Conservation (phyloP, 208 protist species). For the Leishmania tarentolae region DNA sequence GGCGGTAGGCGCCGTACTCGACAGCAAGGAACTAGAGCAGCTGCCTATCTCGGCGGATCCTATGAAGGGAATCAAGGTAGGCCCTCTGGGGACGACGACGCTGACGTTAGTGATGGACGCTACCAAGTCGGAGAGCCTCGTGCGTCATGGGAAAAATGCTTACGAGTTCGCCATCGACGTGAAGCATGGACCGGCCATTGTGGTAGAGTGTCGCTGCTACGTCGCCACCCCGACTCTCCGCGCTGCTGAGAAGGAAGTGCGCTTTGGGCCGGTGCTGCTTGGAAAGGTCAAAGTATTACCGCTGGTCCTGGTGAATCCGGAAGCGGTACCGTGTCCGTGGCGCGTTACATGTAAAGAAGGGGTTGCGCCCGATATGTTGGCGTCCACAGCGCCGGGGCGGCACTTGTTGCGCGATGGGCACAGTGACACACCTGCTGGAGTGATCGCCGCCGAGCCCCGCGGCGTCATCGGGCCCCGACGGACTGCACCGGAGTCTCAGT, state of each 20-base stretch:
- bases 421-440: background rate
- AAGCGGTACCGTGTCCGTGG: constrained; percentile 92
- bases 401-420: background rate
- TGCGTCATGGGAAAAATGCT: constrained; percentile 58
- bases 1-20: constrained; percentile 71
- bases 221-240: constrained; percentile 89
- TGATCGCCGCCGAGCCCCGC: background rate
- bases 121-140: constrained; percentile 31
- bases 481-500: constrained; percentile 36
- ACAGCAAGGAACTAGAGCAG: constrained; percentile 69
- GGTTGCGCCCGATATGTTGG: constrained; percentile 1
- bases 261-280: constrained; percentile 90
- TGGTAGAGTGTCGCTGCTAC: constrained; percentile 88
- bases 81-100: constrained; percentile 48
- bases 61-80: constrained; percentile 71
- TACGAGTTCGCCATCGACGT: constrained; percentile 88
- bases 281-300: constrained; percentile 86
- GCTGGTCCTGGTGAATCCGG: constrained; percentile 85
- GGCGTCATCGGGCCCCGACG: background rate
- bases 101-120: constrained; percentile 63
- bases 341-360: constrained; percentile 53
- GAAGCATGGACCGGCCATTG: constrained; percentile 79
- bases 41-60: constrained; percentile 78
- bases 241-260: constrained; percentile 58
- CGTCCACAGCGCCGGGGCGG: background rate